phyloP scores from a whole-genome alignment of 371 early-diverging fungal species.

The Rhizopus stolonifer region DNA sequence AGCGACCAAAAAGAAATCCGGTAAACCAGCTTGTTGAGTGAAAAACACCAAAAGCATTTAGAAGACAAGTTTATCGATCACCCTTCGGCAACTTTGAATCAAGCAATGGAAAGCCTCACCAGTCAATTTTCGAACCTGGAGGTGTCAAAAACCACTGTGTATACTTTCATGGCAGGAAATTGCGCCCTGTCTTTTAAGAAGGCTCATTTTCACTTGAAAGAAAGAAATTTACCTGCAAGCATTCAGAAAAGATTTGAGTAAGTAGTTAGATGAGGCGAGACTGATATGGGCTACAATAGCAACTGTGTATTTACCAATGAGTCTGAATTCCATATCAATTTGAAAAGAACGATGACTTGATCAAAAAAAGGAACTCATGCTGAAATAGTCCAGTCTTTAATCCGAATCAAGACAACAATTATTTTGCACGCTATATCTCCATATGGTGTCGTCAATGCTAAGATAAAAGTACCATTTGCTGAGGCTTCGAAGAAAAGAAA shows the following conservation, averaged over 20 bases:
- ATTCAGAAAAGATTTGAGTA: conserved; percentile 6
- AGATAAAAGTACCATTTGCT: no score
- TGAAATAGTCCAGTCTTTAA: no score
- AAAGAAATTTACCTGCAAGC: conserved; percentile 1
- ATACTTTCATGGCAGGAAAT: conserved; percentile 3
- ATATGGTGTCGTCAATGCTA: no score
- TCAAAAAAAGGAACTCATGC: no score
- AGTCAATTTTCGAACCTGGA: background rate
- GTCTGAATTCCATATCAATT: conserved; percentile 8
- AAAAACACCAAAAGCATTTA: background rate
- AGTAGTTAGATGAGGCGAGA: background rate
- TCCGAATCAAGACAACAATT: no score
- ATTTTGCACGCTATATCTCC: no score
- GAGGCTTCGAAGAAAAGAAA: no score
- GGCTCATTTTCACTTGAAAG: background rate
- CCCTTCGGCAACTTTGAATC: background rate
- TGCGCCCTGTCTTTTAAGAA: conserved; percentile 3
- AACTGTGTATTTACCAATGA: conserved; percentile 9
- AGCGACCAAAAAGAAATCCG: no score
- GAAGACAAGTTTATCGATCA: background rate
- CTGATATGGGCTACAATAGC: conserved; percentile 7
- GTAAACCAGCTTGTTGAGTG: background rate
- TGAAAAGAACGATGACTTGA: conserved; percentile 6
- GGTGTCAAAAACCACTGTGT: conserved; percentile 1
- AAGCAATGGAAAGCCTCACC: conserved; percentile 7